Base-by-base conservation (phyloP, 495 filamentous ascomycete species). In the Xylaria acuta region DNA sequence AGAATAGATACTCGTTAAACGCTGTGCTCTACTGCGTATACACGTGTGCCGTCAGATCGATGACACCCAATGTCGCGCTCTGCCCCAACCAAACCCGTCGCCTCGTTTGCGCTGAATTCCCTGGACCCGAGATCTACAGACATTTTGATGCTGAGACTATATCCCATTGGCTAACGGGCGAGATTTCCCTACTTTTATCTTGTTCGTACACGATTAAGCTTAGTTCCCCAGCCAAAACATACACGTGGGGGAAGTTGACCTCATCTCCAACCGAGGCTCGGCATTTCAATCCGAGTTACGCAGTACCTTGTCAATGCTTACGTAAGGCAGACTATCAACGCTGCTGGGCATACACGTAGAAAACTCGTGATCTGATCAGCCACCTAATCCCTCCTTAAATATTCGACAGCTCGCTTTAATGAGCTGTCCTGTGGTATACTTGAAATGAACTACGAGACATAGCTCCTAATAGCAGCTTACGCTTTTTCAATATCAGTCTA, bases 11-110 rank as follows among this genome's bases (percentile, higher is more conserved):
- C 45, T 11, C 9, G 27, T 65, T 53, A 25, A 51, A 36, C 30
- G 45, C 45, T 67, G 4, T 38, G 64, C 64, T 47, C 49, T 66
- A 22, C 6, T 45, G 18, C 18, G 47, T 22, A 54, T 67, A 51
- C 65, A 67, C 65, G 65, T 67, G 47, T 67, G 41, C 14, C 38
- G 36, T 25, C 47, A 36, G 45, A 11, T 34, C 64, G 22, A 66
- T 25, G 16, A 38, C 38, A 25, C 43, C 43, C 64, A 66, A 66
- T 16, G 45, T 45, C 34, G 30, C 22, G 60, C 38, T 64, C 22
- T 18, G 38, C 8, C 36, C 18, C 36, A 56, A 30, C 58, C 20
- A 32, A n/a, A 34, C 47, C 14, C n/a, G 12, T 56, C 53, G 27
- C 53, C 53, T 56, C 14, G 27, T 30, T 56, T 25, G 53, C 53